Base-by-base conservation (phyloP, 2,329 filamentous ascomycete genomes). In the Cadophora luteo-olivacea region DNA sequence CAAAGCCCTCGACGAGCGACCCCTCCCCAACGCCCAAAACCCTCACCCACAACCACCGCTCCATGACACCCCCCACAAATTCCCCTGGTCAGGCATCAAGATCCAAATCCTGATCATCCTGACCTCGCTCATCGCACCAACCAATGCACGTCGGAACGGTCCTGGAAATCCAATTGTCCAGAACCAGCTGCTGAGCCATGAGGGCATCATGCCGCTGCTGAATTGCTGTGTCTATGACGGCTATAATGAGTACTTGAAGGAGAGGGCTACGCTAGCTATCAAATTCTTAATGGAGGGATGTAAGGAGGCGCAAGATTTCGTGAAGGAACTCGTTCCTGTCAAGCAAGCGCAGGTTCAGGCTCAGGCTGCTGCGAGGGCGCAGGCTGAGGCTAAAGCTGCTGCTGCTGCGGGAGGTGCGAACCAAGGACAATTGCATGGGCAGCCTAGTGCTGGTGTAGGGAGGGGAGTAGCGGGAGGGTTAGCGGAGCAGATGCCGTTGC, bases 191-290 rank as follows among this genome's bases (percentile, higher is more conserved):
- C 88, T 97, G 55, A 87, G 89, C 61, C 88, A 95, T 75, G 92
- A 93, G 72, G 95, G 95, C 52, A 92, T 98, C 54, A 92, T 97
- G 73, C 90, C 92, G 0, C 86, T 98, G 24, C 86, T 97, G 19
- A 94, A 94, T 76, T 97, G 94, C 80, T 97, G 94, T 75, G 87
- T 90, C 38, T 96, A 96, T 77, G 95, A 98, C 77, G 93, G 95
- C 74, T 89, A 97, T 80, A 97, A 97, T 77, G 93, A 94, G 0
- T 97, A 95, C 77, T 94, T 97, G 71, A 93, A 95, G 75, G 95
- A 98, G 79, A 92, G 94, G 72, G 92, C 93, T 2, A 93, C 94
- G 61, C 90, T 97, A 78, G 94, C 92, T 73, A 85, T 97, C n/a
- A 94, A 95, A 77, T 97, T 89, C 86, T 83, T 92, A 6, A 87